Evolutionary conservation across 352 stramenopile species (phyloP).

Genomic region (Pythium apleroticum): DNA sequence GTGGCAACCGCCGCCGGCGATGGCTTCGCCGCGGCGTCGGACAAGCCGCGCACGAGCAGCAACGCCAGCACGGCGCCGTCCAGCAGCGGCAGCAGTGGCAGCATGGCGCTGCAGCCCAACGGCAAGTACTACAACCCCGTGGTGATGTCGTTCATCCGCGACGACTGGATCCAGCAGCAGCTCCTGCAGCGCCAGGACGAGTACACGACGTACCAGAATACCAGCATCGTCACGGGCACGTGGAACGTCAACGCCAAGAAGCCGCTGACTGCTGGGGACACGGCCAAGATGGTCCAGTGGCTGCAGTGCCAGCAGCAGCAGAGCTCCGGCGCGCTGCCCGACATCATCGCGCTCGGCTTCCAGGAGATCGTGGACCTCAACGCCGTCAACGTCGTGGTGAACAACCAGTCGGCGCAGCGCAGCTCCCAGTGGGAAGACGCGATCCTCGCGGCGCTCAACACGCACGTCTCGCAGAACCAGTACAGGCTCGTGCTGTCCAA

Average conservation of each 20-base stretch:
- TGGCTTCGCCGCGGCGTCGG: background rate
- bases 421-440: slow-evolving; percentile 90
- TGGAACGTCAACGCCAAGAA: slow-evolving; percentile 99
- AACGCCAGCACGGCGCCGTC: slow-evolving; percentile 10
- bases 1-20: background rate
- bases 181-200: slow-evolving; percentile 50
- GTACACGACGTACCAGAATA: slow-evolving; percentile 71
- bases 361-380: slow-evolving; percentile 99
- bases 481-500: slow-evolving; percentile 87
- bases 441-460: slow-evolving; percentile 91
- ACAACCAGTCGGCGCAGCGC: slow-evolving; percentile 93
- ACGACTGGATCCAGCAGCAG: slow-evolving; percentile 88
- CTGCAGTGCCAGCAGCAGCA: slow-evolving; percentile 36
- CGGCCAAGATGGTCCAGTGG: slow-evolving; percentile 66
- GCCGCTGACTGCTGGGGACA: slow-evolving; percentile 65
- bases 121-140: slow-evolving; percentile 79
- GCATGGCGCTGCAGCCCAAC: slow-evolving; percentile 29
- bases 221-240: slow-evolving; percentile 83
- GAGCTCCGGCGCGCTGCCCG: slow-evolving; percentile 29
- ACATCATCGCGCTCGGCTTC: slow-evolving; percentile 84
- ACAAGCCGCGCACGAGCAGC: slow-evolving; percentile 1
- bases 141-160: slow-evolving; percentile 83
- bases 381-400: slow-evolving; percentile 98
- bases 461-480: slow-evolving; percentile 39
- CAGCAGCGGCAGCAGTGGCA: background rate